Conservation (phyloP, 179 eudicot species). For the Silene coronaria region DNA sequence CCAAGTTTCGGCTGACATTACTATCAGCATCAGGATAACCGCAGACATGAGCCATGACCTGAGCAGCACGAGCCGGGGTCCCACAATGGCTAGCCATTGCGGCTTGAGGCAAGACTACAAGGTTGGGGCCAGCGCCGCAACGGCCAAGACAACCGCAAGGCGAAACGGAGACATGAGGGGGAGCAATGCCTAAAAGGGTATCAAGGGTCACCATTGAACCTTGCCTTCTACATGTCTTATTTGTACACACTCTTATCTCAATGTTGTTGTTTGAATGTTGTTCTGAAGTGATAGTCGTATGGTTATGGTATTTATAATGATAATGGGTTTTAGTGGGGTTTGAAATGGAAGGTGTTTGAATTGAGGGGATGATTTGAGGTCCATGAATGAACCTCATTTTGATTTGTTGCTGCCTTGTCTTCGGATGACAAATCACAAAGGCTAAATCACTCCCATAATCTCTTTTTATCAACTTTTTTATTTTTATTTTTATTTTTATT, state of each 20-base stretch:
- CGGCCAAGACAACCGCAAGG: slow-evolving; percentile 70
- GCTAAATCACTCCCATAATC: too few species aligned
- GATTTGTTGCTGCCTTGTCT: too few species aligned
- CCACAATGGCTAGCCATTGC: slow-evolving; percentile 54
- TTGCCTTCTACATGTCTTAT: slow-evolving; percentile 54
- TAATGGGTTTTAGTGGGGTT: too few species aligned
- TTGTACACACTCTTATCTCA: slow-evolving; percentile 78
- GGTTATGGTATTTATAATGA: too few species aligned
- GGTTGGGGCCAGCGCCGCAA: slow-evolving; percentile 75
- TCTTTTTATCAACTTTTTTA: too few species aligned
- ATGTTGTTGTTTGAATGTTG: neutral
- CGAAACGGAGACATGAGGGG: slow-evolving; percentile 47
- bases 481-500: too few species aligned
- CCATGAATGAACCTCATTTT: too few species aligned
- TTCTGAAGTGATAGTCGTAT: too few species aligned
- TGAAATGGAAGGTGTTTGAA: too few species aligned
- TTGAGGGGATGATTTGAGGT: too few species aligned
- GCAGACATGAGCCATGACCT: slow-evolving; percentile 27
- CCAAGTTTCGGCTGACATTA: slow-evolving; percentile 37
- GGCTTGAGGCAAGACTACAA: slow-evolving; percentile 52
- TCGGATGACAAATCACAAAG: too few species aligned
- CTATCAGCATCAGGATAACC: slow-evolving; percentile 20
- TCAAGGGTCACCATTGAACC: slow-evolving; percentile 53
- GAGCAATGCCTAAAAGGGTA: slow-evolving; percentile 55
- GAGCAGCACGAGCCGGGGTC: slow-evolving; percentile 53